Base-by-base conservation (phyloP, 2,329 filamentous ascomycete species). In the Aureobasidium uvarum region DNA sequence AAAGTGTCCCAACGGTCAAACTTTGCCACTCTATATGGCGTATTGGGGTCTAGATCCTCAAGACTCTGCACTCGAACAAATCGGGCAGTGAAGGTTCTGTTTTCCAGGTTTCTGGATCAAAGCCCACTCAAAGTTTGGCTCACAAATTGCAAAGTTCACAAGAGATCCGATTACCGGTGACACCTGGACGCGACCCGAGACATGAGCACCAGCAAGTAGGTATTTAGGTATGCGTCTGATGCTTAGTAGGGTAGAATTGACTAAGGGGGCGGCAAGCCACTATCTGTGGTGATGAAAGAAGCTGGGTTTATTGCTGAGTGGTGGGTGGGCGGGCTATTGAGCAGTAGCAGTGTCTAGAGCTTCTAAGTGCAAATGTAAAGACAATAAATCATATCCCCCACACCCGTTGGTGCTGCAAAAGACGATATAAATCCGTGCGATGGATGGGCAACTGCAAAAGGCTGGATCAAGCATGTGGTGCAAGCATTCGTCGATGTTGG, bases 1-100 rank as follows among this genome's bases (percentile, higher is more conserved):
- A 45, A 62, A 51, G 58, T 45, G 25, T 28, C 31, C 20, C 58
- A 62, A 62, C 58, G 58, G 58, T 16, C 23, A 23, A 62, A 51
- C 45, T 33, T 41, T 62, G 51, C 43, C 28, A 33, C 45, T 8
- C 23, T 41, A 8, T 33, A 51, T 28, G 58, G 58, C 58, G 20
- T 62, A 39, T 62, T 48, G 56, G 56, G 46, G 31, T 43, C 56
- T 48, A 60, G 56, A 48, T 60, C 16, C 31, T 25, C 31, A 48
- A 41, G 54, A 14, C 25, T 45, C 38, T 58, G 38, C 25, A 58
- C 6, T 25, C 8, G 20, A 38, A 58, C 54, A 5, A 18, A 25
- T 55, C 25, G 5, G 20, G 36, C 55, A 48, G 33, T 39, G 20
- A 33, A 43, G 54, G 25, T 62, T 39, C 20, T 36, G 41, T 8